Evolutionary conservation across 148 eudicot species (phyloP), one percentile per base, ranked within the genome.

Genomic region (Vaccinium darrowii): DNA sequence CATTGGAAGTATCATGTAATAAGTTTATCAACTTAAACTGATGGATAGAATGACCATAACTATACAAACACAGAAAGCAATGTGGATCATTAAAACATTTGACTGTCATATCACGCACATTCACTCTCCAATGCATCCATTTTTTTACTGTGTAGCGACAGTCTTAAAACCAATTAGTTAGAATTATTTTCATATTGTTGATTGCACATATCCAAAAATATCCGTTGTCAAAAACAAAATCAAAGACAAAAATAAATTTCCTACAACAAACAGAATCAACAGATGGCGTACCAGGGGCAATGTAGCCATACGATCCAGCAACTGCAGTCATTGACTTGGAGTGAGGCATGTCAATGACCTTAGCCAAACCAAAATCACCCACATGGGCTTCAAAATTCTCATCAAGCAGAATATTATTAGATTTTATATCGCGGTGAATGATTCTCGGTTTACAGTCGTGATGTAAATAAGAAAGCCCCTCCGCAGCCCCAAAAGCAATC

Each of bases 291-390:
- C 99, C 98, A 82, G 99, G 99, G 83, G 99, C 99, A 62, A 97
- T 95, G 84, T 97, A 97, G 63, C 99, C 99, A 85, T 97, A 97
- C 1, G 99, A 95, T 79, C 99, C 99, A 87, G 99, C 99, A 88
- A 97, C 96, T 23, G 98, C 98, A 60, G 99, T 94, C 90, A 97
- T 91, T 14, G 99, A 92, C 88, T 95, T 97, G 21, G 98, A 91
- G 15, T 95, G 94, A 65, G 99, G 98, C 99, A 97, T 95, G 81
- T 97, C 99, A 84, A 97, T 91, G 82, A 97, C 98, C 92, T 97
- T 97, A 0, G 99, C 99, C 85, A 97, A 87, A 80, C 99, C 99
- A 89, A 97, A 97, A 90, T 97, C 99, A 79, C 99, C 99, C 56
- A 97, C 99, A 88, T 94, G 99, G 27, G 99, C 99, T 90, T 97